Conservation (phyloP, 2,329 filamentous ascomycete genomes). For the Hymenotorrendiella dingleyae region DNA sequence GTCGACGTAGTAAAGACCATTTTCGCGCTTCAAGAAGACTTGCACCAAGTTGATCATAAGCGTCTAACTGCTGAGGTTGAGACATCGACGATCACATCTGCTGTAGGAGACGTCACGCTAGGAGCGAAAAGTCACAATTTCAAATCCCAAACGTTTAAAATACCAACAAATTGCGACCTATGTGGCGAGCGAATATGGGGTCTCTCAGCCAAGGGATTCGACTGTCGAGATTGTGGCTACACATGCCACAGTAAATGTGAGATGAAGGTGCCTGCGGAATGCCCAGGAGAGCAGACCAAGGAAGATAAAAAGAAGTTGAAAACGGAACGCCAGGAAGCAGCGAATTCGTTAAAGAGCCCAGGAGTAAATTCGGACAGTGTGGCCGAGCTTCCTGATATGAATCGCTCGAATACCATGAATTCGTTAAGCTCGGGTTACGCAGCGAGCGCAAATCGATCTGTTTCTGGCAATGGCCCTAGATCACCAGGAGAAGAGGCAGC, state of each 20-base stretch:
- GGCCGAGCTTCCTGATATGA: slow-evolving; percentile 62
- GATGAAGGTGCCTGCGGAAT: slow-evolving; percentile 96
- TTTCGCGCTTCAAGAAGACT: slow-evolving; percentile 75
- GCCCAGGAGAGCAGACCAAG: slow-evolving; percentile 87
- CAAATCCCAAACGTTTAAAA: slow-evolving; percentile 98
- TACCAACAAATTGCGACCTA: slow-evolving; percentile 95
- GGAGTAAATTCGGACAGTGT: slow-evolving; percentile 39
- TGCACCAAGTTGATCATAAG: slow-evolving; percentile 79
- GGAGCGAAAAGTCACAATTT: slow-evolving; percentile 96
- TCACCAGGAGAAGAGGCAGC: slow-evolving; percentile 46
- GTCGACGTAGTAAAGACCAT: slow-evolving; percentile 77
- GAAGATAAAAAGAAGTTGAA: slow-evolving; percentile 96
- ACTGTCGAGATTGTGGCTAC: slow-evolving; percentile 94
- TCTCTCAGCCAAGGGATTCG: slow-evolving; percentile 90
- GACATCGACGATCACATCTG: slow-evolving; percentile 83
- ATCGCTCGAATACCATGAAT: slow-evolving; percentile 77
- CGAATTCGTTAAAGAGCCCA: slow-evolving; percentile 41
- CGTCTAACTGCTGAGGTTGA: slow-evolving; percentile 88
- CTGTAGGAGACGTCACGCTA: slow-evolving; percentile 85
- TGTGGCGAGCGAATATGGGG: slow-evolving; percentile 98
- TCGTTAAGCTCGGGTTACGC: slow-evolving; percentile 86
- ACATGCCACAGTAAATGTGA: slow-evolving; percentile 98
- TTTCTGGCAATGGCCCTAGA: slow-evolving; percentile 52
- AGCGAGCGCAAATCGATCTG: slow-evolving; percentile 68
- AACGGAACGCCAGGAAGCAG: slow-evolving; percentile 72